Evolutionary conservation across 768 basidiomycete genomes (phyloP).

Genomic region (Boletellus sp.): DNA sequence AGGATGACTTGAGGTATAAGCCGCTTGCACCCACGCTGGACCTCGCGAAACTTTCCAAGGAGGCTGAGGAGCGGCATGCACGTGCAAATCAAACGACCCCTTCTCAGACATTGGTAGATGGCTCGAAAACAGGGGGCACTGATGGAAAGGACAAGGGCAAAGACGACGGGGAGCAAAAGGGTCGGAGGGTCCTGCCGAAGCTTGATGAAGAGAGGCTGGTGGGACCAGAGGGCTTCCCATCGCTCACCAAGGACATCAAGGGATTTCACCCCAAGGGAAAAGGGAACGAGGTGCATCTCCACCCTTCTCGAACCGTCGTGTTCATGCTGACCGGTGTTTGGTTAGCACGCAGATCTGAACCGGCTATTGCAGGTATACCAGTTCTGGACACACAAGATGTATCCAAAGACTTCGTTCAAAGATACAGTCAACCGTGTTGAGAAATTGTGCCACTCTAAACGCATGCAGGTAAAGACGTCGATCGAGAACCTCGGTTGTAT

Average conservation of each 20-base stretch:
- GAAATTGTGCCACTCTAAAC: constrained; percentile 79
- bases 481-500: background rate
- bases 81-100: constrained; percentile 27
- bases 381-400: constrained; percentile 92
- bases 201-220: constrained; percentile 77
- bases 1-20: constrained; percentile 40
- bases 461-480: constrained; percentile 67
- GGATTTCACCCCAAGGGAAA: constrained; percentile 82
- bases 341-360: constrained; percentile 75
- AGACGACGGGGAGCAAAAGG: constrained; percentile 28
- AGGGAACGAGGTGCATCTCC: constrained; percentile 73
- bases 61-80: constrained; percentile 51
- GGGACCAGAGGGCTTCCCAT: constrained; percentile 73
- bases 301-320: background rate
- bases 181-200: constrained; percentile 40
- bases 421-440: constrained; percentile 87
- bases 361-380: constrained; percentile 82
- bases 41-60: constrained; percentile 47
- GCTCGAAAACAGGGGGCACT: constrained; percentile 33
- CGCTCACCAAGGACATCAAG: constrained; percentile 72
- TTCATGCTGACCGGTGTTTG: background rate
- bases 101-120: constrained; percentile 46
- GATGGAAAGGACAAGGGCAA: constrained; percentile 24
- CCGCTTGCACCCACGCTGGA: constrained; percentile 52
- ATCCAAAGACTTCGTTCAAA: constrained; percentile 81